Evolutionary conservation across 208 protist genomes (phyloP), one percentile per base, ranked within the genome.

Genomic region (Wallacemonas sp.): DNA sequence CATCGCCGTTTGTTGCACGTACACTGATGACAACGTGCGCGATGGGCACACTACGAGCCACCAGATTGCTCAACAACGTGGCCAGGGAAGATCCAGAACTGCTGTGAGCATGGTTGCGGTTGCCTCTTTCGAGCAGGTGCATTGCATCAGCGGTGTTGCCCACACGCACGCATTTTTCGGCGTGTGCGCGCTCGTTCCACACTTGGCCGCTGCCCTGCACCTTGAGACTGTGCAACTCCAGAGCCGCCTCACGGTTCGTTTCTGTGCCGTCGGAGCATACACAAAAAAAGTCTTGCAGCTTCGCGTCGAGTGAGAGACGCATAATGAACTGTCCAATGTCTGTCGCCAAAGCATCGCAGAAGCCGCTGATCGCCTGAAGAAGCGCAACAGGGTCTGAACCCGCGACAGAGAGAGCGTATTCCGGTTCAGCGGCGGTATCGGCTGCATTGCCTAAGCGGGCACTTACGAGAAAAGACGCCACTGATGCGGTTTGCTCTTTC

Each of bases 101-200:
- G 27, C n/a, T 48, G 33, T 36, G 21, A 30, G 8, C 38, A 27
- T 3, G 21, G n/a, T 32, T 55, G 21, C 38, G 12, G 24, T 6
- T 53, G n/a, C 37, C 19, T 3, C 17, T n/a, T 41, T 66, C 46
- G 15, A 76, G 34, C 27, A 68, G 50, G 52, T 81, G 64, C 57
- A 81, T 64, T 1, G 39, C 36, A 63, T 81, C 75, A 39, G 64
- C 64, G 46, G 41, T 61, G 38, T 73, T 81, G 33, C 27, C 69
- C 4, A 45, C 34, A 21, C 42, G 46, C 34, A 79, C 55, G 34
- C 38, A 65, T 27, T 63, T 69, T 33, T 57, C 63, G 45, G 68
- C 61, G 39, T 73, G 58, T 58, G 72, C 29, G 30, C 71, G 42
- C 24, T 32, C 61, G 32, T 69, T 41, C 29, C 36, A 58, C 27